phyloP scores from a whole-genome alignment of 495 filamentous ascomycete genomes.

The Oleoguttula mirabilis region DNA sequence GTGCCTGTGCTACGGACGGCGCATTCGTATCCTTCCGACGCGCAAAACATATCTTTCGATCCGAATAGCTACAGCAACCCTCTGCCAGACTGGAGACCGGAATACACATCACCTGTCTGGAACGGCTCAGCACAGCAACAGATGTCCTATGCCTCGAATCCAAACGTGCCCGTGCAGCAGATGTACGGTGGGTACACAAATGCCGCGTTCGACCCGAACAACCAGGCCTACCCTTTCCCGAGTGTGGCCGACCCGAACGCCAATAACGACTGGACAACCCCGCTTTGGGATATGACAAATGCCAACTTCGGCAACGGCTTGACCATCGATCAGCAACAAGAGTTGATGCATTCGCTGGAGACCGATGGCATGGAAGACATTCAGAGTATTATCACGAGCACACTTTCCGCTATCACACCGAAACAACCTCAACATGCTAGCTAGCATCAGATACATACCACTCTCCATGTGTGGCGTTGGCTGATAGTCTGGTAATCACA shows the following conservation, averaged over 20 bases:
- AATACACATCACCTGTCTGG: conserved; percentile 18
- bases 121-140: conserved; percentile 7
- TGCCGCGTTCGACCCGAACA: conserved; percentile 14
- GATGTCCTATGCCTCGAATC: not conserved
- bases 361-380: conserved; percentile 25
- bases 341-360: conserved; percentile 32
- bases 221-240: conserved; percentile 12
- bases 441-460: too few species aligned
- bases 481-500: too few species aligned
- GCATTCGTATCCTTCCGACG: not conserved
- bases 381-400: conserved; percentile 16
- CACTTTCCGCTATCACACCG: conserved; percentile 1
- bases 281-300: conserved; percentile 12
- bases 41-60: conserved; percentile 15
- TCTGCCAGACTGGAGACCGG: conserved; percentile 25
- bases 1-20: not conserved
- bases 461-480: too few species aligned
- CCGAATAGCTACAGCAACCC: conserved; percentile 24
- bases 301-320: conserved; percentile 20
- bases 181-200: conserved; percentile 1
- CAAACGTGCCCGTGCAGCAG: not conserved
- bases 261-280: not conserved
- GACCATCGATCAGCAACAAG: conserved; percentile 29
- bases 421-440: not conserved
- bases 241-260: not conserved